Evolutionary conservation across 805 yeast genomes (phyloP).

Genomic region (Candida yuanshanica): DNA sequence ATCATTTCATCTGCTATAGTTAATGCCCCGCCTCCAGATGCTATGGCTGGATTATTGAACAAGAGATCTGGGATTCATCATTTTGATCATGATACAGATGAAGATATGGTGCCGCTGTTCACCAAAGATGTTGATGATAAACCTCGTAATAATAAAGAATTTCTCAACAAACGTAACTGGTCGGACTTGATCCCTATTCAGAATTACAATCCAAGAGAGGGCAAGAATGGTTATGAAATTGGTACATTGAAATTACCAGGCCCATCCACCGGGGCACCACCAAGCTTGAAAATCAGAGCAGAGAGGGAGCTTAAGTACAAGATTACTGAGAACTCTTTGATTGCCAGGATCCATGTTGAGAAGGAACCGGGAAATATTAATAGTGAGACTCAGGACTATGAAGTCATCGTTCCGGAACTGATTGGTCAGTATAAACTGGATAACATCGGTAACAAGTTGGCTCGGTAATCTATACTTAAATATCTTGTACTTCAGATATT

Average conservation of each 20-base stretch:
- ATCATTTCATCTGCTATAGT: conserved; percentile 86
- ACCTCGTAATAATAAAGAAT: conserved; percentile 41
- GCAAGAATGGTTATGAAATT: conserved; percentile 22
- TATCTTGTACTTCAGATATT: no score
- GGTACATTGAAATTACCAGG: conserved; percentile 37
- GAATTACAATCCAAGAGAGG: conserved; percentile 24
- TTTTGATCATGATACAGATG: conserved; percentile 60
- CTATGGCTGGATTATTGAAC: conserved; percentile 70
- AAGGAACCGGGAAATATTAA: conserved; percentile 41
- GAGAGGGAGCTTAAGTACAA: conserved; percentile 45
- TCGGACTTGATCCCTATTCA: conserved; percentile 55
- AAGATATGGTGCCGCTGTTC: conserved; percentile 77
- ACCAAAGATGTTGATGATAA: conserved; percentile 50
- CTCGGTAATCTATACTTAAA: no score
- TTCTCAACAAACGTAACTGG: conserved; percentile 68
- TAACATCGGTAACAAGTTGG: conserved; percentile 17
- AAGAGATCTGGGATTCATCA: conserved; percentile 62
- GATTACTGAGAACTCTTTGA: conserved; percentile 48
- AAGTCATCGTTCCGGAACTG: conserved; percentile 63
- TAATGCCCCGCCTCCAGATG: conserved; percentile 89
- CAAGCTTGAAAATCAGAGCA: conserved; percentile 15
- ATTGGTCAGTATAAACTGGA: conserved; percentile 15
- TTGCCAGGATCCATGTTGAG: conserved; percentile 72
- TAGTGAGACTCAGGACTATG: conserved; percentile 59
- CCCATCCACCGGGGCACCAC: conserved; percentile 23